Percentiles rank a stretch among this genome's conserved stretches.
Conservation (phyloP, 2,329 filamentous ascomycete species). For the Calonectria hongkongensis region DNA sequence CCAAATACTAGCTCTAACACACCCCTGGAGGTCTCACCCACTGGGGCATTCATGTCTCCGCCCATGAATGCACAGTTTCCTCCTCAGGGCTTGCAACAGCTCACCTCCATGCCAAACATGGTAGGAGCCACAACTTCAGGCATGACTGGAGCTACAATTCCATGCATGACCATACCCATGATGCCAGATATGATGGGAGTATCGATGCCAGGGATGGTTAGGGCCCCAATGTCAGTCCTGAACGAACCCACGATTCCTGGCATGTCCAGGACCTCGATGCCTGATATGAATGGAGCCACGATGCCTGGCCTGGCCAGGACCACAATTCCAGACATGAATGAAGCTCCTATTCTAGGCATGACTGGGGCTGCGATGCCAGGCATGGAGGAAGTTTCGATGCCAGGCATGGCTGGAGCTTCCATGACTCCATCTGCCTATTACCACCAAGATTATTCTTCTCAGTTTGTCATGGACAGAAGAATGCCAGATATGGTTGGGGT, state of each 20-base stretch:
- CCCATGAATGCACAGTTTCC: constrained; percentile 21
- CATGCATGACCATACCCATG: neutral
- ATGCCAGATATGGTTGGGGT: constrained; percentile 4
- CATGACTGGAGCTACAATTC: constrained; percentile 1
- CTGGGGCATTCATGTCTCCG: constrained; percentile 23
- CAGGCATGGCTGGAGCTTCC: neutral
- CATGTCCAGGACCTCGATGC: neutral
- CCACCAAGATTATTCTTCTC: neutral
- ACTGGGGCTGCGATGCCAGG: neutral
- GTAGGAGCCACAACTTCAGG: neutral
- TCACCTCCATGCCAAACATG: neutral
- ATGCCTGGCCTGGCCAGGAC: neutral
- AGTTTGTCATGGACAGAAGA: constrained; percentile 1
- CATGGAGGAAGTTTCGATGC: neutral
- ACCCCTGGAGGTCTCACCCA: constrained; percentile 29
- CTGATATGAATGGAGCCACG: neutral
- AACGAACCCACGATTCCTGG: neutral
- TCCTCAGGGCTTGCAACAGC: constrained; percentile 1
- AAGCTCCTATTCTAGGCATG: neutral
- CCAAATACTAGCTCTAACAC: constrained; percentile 27
- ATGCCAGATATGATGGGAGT: neutral
- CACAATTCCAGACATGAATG: neutral
- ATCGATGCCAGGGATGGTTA: too few species aligned
- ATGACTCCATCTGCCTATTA: constrained; percentile 1
- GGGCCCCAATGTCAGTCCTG: neutral